Evolutionary conservation across 148 eudicot species (phyloP).

Genomic region (Camellia japonica): DNA sequence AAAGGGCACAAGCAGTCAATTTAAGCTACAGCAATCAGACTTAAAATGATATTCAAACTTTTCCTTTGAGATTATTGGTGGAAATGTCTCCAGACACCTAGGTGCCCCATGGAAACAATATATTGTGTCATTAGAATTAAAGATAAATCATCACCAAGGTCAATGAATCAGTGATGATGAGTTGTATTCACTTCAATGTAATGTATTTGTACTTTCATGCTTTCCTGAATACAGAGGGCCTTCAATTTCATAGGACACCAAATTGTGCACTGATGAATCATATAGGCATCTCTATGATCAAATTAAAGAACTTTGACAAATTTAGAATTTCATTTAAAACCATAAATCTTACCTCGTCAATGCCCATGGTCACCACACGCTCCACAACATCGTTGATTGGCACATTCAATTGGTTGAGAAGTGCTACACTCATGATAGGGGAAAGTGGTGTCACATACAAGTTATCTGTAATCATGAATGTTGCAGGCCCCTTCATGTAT

Average conservation of each 20-base stretch:
- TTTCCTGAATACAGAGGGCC: not conserved
- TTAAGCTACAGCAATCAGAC: too few relatives aligned
- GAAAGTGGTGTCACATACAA: constrained; percentile 5
- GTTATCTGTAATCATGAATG: not conserved
- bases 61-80: too few relatives aligned
- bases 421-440: constrained; percentile 1
- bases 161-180: too few relatives aligned
- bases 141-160: not conserved
- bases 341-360: not conserved
- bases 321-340: not conserved
- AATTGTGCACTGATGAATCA: not conserved
- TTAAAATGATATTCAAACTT: too few relatives aligned
- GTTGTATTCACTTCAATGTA: not conserved
- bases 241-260: not conserved
- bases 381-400: not conserved
- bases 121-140: too few relatives aligned
- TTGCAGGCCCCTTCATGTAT: constrained; percentile 8
- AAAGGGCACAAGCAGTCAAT: too few relatives aligned
- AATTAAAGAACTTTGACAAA: not conserved
- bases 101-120: too few relatives aligned
- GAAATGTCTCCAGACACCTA: too few relatives aligned
- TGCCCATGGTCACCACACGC: constrained; percentile 10
- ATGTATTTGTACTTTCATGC: not conserved
- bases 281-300: not conserved
- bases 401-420: not conserved